These are phyloP conservation scores for Baeospora myosura DNA, from an alignment of 1,284 basidiomycete species.

Conservation along the genomic window DNA sequence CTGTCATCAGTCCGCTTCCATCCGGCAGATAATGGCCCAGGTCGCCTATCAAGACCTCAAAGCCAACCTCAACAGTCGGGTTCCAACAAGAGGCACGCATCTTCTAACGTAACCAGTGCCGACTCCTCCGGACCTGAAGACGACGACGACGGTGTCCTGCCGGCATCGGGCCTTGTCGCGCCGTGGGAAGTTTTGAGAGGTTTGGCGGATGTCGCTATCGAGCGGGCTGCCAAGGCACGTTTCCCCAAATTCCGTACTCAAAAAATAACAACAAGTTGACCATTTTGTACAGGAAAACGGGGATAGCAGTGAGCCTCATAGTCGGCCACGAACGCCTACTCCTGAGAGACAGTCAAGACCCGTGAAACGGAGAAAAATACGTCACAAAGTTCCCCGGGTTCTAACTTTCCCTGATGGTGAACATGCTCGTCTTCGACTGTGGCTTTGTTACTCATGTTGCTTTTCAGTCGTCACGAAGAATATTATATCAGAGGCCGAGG, in stretches of 20 bases:
- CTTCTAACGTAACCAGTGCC: slow-evolving; percentile 63
- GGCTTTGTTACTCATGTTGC: slow-evolving; percentile 13
- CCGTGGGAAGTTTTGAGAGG: slow-evolving; percentile 79
- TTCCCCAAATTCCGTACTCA: background rate
- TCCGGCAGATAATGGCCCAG: slow-evolving; percentile 32
- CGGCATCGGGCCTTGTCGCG: slow-evolving; percentile 72
- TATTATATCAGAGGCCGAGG: slow-evolving; percentile 73
- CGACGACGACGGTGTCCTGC: slow-evolving; percentile 67
- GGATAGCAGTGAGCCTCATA: slow-evolving; percentile 65
- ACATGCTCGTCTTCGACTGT: slow-evolving; percentile 13
- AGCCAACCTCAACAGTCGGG: slow-evolving; percentile 47
- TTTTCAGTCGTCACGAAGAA: slow-evolving; percentile 69
- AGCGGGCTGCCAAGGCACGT: slow-evolving; percentile 65
- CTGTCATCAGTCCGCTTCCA: slow-evolving; percentile 56
- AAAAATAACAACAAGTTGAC: background rate
- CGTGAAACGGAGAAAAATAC: slow-evolving; percentile 62
- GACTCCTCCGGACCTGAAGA: slow-evolving; percentile 73
- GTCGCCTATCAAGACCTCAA: slow-evolving; percentile 30
- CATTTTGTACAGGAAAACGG: slow-evolving; percentile 54
- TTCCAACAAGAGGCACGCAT: slow-evolving; percentile 29
- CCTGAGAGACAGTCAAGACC: slow-evolving; percentile 60
- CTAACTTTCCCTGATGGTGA: slow-evolving; percentile 65
- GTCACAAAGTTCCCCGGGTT: slow-evolving; percentile 44
- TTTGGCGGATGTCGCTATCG: slow-evolving; percentile 71
- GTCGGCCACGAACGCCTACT: slow-evolving; percentile 63